Evolutionary conservation across 805 yeast species (phyloP).

Genomic region (Saccharomyces paradoxus): DNA sequence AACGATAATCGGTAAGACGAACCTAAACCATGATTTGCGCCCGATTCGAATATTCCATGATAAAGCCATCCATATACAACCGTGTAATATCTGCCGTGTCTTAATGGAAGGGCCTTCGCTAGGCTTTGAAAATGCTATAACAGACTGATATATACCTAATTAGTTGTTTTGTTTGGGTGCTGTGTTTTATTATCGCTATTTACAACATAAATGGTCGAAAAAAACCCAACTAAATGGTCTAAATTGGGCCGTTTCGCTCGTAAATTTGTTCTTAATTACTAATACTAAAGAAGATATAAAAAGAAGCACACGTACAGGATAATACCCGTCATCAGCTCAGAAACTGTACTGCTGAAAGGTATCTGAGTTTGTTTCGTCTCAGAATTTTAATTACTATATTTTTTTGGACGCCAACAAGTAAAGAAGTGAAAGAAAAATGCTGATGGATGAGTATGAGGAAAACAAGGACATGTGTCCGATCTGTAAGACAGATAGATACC

Average conservation of each 20-base stretch:
- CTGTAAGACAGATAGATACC: constrained; percentile 88
- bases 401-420: neutral
- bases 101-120: neutral
- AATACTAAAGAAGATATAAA: neutral
- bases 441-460: constrained; percentile 40
- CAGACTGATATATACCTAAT: neutral
- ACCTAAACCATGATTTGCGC: constrained; percentile 7
- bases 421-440: neutral
- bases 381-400: neutral
- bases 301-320: neutral
- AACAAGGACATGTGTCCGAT: constrained; percentile 88
- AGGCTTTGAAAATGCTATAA: neutral
- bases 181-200: neutral
- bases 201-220: neutral
- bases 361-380: neutral
- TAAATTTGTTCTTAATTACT: neutral
- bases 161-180: neutral
- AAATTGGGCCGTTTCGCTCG: neutral
- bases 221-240: neutral
- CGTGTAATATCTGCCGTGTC: neutral
- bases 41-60: neutral
- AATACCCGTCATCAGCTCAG: neutral
- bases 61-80: neutral
- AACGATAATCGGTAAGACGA: constrained; percentile 24
- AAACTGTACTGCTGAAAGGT: neutral